Conservation (phyloP, 208 protist species). For the Acanthamoeba culbertsoni region DNA sequence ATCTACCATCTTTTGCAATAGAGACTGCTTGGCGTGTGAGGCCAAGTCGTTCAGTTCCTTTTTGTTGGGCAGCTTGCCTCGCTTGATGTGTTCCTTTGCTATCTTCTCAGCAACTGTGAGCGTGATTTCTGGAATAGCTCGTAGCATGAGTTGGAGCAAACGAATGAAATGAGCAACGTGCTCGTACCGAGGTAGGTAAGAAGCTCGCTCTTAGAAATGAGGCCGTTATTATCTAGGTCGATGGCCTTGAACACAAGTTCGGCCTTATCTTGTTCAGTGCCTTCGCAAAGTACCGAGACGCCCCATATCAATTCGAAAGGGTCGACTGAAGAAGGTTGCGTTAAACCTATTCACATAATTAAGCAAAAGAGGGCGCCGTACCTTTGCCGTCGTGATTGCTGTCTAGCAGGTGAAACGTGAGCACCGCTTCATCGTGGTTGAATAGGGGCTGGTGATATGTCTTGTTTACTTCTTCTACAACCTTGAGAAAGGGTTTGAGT, state of each 20-base stretch:
- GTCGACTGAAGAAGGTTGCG: not conserved
- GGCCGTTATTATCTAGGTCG: constrained; percentile 39
- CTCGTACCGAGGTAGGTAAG: constrained; percentile 21
- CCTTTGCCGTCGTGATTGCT: constrained; percentile 56
- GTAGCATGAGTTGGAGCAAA: no score
- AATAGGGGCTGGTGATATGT: constrained; percentile 48
- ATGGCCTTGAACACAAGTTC: constrained; percentile 55
- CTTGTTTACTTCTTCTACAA: constrained; percentile 38
- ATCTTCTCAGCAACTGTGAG: constrained; percentile 47
- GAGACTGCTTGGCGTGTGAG: not conserved
- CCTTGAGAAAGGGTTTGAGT: constrained; percentile 45
- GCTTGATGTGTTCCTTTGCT: constrained; percentile 51
- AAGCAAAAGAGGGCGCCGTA: not conserved
- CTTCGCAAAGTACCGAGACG: constrained; percentile 47
- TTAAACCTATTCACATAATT: not conserved
- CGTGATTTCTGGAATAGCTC: constrained; percentile 40
- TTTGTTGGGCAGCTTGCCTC: constrained; percentile 43
- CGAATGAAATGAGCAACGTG: no score
- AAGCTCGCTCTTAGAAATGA: constrained; percentile 29
- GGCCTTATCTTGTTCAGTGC: constrained; percentile 14
- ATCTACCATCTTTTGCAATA: not conserved
- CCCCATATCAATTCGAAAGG: constrained; percentile 54
- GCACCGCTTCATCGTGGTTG: constrained; percentile 7
- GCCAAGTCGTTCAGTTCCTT: constrained; percentile 27
- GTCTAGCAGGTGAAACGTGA: constrained; percentile 43